phyloP scores from a whole-genome alignment of 2,329 filamentous ascomycete species.

The Trichoderma simmonsii region DNA sequence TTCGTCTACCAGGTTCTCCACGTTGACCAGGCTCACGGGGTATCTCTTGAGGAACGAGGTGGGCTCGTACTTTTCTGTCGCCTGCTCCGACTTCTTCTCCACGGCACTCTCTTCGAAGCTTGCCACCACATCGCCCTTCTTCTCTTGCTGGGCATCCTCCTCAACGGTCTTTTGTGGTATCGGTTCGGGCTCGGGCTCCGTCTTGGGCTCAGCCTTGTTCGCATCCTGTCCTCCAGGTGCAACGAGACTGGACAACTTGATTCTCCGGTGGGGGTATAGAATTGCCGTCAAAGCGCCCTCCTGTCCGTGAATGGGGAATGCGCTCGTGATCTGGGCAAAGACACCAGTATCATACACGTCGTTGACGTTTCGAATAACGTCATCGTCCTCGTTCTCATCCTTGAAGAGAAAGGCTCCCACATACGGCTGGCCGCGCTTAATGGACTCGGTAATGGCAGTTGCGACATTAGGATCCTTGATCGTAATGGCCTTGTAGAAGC shows the following conservation, averaged over 20 bases:
- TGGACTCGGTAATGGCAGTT: constrained; percentile 89
- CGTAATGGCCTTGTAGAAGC: constrained; percentile 98
- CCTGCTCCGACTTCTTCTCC: constrained; percentile 53
- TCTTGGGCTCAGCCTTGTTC: constrained; percentile 51
- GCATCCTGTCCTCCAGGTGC: constrained; percentile 58
- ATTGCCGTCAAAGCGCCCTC: constrained; percentile 86
- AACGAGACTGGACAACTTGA: constrained; percentile 81
- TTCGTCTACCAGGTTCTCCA: constrained; percentile 88
- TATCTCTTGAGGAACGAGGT: constrained; percentile 90
- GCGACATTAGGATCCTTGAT: constrained; percentile 91
- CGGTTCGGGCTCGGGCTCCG: constrained; percentile 53
- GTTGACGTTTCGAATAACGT: constrained; percentile 83
- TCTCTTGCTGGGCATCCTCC: constrained; percentile 57
- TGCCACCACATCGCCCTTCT: constrained; percentile 90
- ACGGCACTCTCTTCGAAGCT: constrained; percentile 86
- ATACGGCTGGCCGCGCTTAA: constrained; percentile 95
- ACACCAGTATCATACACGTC: constrained; percentile 96
- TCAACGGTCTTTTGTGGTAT: constrained; percentile 54
- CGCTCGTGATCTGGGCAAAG: constrained; percentile 96
- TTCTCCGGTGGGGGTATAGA: constrained; percentile 91
- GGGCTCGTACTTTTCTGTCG: constrained; percentile 68
- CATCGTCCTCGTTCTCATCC: constrained; percentile 89
- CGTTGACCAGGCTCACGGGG: constrained; percentile 89
- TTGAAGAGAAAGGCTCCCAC: constrained; percentile 97
- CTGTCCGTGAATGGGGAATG: constrained; percentile 86